Evolutionary conservation across 163 green algal genomes (phyloP), one percentile per base, ranked within the genome.

Genomic region (Chlamydomonas reinhardtii): DNA sequence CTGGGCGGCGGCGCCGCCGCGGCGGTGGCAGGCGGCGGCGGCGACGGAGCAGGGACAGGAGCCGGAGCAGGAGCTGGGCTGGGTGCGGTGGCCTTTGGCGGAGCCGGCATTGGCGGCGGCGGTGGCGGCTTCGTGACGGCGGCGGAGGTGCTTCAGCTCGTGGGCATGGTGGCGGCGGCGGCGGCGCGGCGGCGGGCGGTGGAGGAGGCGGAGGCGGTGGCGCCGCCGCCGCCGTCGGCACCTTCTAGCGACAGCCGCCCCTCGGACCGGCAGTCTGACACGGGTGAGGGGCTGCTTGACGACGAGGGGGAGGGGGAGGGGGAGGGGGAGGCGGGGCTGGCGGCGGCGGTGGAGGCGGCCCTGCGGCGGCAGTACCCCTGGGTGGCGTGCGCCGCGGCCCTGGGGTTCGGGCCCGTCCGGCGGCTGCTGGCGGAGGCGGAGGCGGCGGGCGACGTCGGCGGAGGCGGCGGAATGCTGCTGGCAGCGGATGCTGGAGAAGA

Each of bases 141-240:
- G 31, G 74, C 71, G 22, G 76, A 83, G 29, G 62, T 83, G 27
- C 16, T 74, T 39, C 0, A 24, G 37, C 62, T 74, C 29, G 62
- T 24, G 29, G 76, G 39, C 17, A 74, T 83, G 76, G 76, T 74
- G 62, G 27, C 65, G 76, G 76, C 76, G 64, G 76, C 76, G 37
- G 4, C 1, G 37, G 6, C 16, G 76, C 59, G 27, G 74, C 74
- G 32, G 31, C 75, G 15, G 74, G 32, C 74, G 32, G 75, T 24
- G 74, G 31, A 29, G 29, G 34, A 56, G 17, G 34, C 69, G 29
- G 27, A 73, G 66, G 29, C 66, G 12, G 17, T 73, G 69, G 19
- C 69, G 69, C 34, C 6, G 31, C 68, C 68, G 68, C 32, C 8
- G 15, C 29, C 32, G 4, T n/a, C n/a, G n/a, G n/a, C 8, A 48